phyloP scores from a whole-genome alignment of 2,329 filamentous ascomycete genomes.

The Fusarium siculi region DNA sequence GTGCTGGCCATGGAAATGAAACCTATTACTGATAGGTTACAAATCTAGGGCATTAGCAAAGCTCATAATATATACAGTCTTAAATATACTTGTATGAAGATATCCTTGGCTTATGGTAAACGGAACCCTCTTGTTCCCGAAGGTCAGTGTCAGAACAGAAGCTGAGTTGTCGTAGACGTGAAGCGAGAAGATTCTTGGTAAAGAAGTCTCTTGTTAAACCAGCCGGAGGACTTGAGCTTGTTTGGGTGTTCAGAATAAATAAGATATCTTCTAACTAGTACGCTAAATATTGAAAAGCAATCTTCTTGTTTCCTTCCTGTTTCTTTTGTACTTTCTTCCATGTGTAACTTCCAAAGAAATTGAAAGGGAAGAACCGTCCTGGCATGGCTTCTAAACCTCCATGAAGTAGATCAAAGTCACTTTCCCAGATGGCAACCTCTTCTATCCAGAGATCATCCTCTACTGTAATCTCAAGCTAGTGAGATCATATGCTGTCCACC shows the following conservation, averaged over 20 bases:
- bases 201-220: background rate
- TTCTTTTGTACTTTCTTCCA: no score
- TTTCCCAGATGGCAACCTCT: background rate
- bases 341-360: background rate
- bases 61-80: no score
- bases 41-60: background rate
- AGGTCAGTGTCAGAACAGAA: background rate
- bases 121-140: rapidly evolving
- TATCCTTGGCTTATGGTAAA: no score
- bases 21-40: background rate
- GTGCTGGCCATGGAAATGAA: background rate
- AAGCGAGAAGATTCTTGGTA: conserved; percentile 20
- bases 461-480: background rate
- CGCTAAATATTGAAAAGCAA: background rate
- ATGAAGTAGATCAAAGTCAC: background rate
- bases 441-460: background rate
- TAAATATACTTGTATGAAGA: no score
- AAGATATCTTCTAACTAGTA: background rate
- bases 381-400: background rate
- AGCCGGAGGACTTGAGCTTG: background rate
- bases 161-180: background rate
- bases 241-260: rapidly evolving
- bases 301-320: background rate
- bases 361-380: background rate
- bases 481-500: background rate